These are phyloP conservation scores for Rauvolfia tetraphylla DNA, from an alignment of 257 asterid genomes.

Conservation along the genomic window DNA sequence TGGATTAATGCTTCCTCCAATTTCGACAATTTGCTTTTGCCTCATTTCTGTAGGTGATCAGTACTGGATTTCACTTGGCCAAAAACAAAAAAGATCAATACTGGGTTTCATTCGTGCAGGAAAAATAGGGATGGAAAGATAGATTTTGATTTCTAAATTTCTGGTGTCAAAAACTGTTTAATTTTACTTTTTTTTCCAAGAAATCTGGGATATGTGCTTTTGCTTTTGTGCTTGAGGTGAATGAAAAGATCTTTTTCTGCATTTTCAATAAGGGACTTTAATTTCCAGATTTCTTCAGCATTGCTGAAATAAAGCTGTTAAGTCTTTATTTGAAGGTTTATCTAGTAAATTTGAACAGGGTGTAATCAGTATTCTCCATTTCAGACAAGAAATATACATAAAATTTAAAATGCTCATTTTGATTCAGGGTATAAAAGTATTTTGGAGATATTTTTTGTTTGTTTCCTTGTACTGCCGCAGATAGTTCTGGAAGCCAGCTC, in stretches of 20 bases:
- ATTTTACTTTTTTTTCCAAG: neutral
- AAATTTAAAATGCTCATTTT: neutral
- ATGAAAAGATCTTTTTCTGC: neutral
- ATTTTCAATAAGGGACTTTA: neutral
- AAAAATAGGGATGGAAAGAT: neutral
- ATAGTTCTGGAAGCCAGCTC: neutral
- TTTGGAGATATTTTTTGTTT: neutral
- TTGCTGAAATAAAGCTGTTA: too few relatives aligned
- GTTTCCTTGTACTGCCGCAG: neutral
- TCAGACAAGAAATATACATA: neutral
- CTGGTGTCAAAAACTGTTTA: neutral
- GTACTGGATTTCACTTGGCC: neutral
- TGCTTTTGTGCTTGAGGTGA: neutral
- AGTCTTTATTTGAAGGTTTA: neutral
- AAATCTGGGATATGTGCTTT: neutral
- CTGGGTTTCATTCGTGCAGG: neutral
- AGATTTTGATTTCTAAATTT: neutral
- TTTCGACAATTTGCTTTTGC: neutral
- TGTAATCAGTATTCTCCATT: neutral
- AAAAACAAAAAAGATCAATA: too few relatives aligned
- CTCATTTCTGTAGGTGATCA: constrained; percentile 1
- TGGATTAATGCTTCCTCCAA: too few relatives aligned
- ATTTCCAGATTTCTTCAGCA: too few relatives aligned
- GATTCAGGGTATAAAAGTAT: neutral
- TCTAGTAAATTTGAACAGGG: neutral